A percentile compares a stretch with the other conserved stretches of the same genome.
Evolutionary conservation across 2,329 filamentous ascomycete genomes (phyloP).

Genomic region (Aureobasidium lini): DNA sequence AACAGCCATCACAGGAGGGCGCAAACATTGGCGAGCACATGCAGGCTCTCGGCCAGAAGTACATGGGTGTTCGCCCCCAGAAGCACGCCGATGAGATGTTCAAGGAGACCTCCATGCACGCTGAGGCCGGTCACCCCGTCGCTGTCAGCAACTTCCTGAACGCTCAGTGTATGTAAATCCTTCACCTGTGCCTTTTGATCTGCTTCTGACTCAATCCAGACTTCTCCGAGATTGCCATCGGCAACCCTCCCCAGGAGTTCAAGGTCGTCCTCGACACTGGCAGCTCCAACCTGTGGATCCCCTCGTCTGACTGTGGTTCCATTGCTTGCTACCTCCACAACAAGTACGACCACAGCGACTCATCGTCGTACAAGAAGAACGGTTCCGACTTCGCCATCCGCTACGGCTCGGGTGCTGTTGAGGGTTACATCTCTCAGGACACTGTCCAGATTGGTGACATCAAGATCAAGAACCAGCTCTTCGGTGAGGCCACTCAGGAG

Average conservation of each 20-base stretch:
- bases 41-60: conserved; percentile 85
- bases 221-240: conserved; percentile 93
- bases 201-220: conserved; percentile 45
- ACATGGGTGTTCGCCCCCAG: conserved; percentile 74
- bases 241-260: conserved; percentile 87
- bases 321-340: conserved; percentile 97
- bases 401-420: conserved; percentile 91
- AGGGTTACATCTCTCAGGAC: conserved; percentile 89
- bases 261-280: conserved; percentile 98
- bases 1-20: conserved; percentile 49
- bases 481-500: conserved; percentile 92
- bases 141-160: conserved; percentile 97
- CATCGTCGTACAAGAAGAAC: conserved; percentile 89
- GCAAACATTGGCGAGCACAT: conserved; percentile 76
- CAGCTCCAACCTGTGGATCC: conserved; percentile 98
- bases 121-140: conserved; percentile 66
- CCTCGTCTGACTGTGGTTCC: conserved; percentile 79
- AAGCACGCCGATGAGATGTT: conserved; percentile 70
- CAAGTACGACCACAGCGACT: conserved; percentile 89
- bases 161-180: conserved; percentile 72
- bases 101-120: conserved; percentile 61
- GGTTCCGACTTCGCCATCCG: conserved; percentile 85
- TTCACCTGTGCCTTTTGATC: not conserved
- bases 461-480: conserved; percentile 80
- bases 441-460: conserved; percentile 80